A percentile compares a stretch with the other conserved stretches of the same genome.
These are phyloP conservation scores for Chalciporus sp. DNA, from an alignment of 1,284 basidiomycete species.

Conservation along the genomic window DNA sequence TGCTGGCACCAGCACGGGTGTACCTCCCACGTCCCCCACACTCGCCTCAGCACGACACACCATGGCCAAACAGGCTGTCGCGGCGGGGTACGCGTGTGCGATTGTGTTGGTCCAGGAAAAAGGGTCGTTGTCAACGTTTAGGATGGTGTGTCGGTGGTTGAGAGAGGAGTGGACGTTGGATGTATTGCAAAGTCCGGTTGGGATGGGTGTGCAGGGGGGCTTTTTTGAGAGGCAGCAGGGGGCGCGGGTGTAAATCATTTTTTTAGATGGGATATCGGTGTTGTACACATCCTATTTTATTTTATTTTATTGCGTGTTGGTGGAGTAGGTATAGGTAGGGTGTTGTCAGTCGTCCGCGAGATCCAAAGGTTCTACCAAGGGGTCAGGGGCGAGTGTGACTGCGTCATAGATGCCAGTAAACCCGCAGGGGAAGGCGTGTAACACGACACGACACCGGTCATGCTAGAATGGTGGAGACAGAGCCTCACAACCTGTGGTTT, in stretches of 20 bases:
- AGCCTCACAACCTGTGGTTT: too few species aligned
- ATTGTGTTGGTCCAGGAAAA: constrained; percentile 85
- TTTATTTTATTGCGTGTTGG: too few species aligned
- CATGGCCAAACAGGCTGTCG: constrained; percentile 23
- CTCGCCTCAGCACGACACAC: constrained; percentile 33
- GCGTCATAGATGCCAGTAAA: too few species aligned
- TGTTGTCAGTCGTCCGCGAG: too few species aligned
- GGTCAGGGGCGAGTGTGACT: too few species aligned
- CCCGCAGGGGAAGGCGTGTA: too few species aligned
- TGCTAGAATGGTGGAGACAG: too few species aligned
- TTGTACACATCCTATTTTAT: too few species aligned
- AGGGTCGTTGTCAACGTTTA: constrained; percentile 83
- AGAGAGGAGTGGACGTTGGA: constrained; percentile 65
- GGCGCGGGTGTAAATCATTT: constrained; percentile 7
- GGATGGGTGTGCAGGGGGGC: constrained; percentile 8
- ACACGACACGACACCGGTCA: too few species aligned
- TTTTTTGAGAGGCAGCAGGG: constrained; percentile 29
- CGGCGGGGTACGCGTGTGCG: constrained; percentile 36
- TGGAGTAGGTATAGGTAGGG: too few species aligned
- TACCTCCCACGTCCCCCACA: constrained; percentile 20
- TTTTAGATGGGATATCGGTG: too few species aligned
- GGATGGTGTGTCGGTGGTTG: constrained; percentile 69
- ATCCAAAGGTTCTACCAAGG: too few species aligned
- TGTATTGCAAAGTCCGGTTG: constrained; percentile 27
- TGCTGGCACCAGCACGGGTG: background rate